Percentiles rank a stretch among this genome's conserved stretches.
Conservation (phyloP, 179 eudicot genomes). For the Camellia oleifera region DNA sequence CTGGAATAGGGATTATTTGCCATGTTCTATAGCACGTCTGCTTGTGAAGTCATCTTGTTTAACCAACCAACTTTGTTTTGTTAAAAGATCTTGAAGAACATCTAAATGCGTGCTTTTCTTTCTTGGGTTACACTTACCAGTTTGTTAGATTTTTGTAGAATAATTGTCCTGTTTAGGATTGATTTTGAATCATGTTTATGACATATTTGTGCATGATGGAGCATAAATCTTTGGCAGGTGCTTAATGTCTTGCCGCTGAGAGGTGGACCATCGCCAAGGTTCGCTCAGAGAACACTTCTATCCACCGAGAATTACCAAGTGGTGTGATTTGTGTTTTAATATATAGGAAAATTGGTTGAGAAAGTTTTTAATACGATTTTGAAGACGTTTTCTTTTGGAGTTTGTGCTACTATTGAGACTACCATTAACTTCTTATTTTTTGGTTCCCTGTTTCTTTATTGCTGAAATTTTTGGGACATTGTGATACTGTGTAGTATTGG, state of each 20-base stretch:
- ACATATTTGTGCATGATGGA: neutral
- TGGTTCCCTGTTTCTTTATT: neutral
- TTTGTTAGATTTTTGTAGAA: neutral
- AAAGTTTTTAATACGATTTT: neutral
- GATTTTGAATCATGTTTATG: neutral
- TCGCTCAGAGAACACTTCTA: slow-evolving; percentile 66
- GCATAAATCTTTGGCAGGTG: slow-evolving; percentile 40
- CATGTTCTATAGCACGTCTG: neutral
- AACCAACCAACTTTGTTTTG: neutral
- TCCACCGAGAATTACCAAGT: slow-evolving; percentile 78
- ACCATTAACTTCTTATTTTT: neutral
- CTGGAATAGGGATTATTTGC: neutral
- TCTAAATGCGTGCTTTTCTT: neutral
- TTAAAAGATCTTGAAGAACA: neutral
- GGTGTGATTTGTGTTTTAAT: slow-evolving; percentile 33
- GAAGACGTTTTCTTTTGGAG: neutral
- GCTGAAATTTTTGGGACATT: too few relatives aligned
- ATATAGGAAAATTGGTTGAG: too few relatives aligned
- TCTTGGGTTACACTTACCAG: neutral
- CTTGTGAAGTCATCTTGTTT: neutral
- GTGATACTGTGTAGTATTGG: too few relatives aligned
- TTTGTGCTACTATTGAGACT: neutral
- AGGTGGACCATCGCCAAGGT: slow-evolving; percentile 79
- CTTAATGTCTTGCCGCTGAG: slow-evolving; percentile 62
- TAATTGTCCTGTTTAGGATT: neutral